Conservation (phyloP, 495 filamentous ascomycete genomes). For the Xylaria grammica region DNA sequence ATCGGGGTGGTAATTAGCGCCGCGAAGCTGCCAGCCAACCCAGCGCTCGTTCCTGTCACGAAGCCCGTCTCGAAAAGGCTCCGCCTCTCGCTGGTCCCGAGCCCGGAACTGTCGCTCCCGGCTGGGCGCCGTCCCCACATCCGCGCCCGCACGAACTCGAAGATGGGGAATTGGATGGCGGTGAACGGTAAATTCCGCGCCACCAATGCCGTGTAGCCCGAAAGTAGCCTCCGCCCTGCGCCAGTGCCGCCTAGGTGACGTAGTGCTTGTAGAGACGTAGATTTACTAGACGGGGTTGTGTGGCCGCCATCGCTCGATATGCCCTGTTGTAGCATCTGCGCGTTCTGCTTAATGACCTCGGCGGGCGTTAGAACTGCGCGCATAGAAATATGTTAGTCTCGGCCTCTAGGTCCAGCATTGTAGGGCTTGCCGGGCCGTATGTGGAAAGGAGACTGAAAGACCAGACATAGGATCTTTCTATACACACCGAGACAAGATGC, state of each 20-base stretch:
- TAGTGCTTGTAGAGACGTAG: slow-evolving; percentile 52
- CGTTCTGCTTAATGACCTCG: slow-evolving; percentile 93
- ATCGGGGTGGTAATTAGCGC: slow-evolving; percentile 78
- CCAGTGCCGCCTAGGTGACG: slow-evolving; percentile 43
- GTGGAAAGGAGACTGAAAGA: too few relatives aligned
- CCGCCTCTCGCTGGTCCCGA: slow-evolving; percentile 20
- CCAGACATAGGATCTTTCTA: too few relatives aligned
- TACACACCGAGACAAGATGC: slow-evolving; percentile 81
- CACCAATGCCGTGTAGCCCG: slow-evolving; percentile 79
- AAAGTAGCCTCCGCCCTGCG: slow-evolving; percentile 58
- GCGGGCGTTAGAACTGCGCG: slow-evolving; percentile 90
- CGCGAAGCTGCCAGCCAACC: slow-evolving; percentile 69
- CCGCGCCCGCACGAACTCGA: slow-evolving; percentile 65
- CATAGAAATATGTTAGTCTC: too few relatives aligned
- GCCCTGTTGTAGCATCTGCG: slow-evolving; percentile 65
- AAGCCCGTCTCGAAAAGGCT: slow-evolving; percentile 64
- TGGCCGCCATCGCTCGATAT: neutral
- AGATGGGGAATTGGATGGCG: slow-evolving; percentile 85
- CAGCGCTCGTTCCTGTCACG: slow-evolving; percentile 73
- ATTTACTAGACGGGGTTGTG: slow-evolving; percentile 24
- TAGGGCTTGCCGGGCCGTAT: too few relatives aligned
- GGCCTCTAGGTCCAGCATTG: too few relatives aligned
- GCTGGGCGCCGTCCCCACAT: slow-evolving; percentile 39
- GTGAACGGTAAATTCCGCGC: slow-evolving; percentile 86
- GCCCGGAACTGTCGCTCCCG: slow-evolving; percentile 19